A percentile compares a stretch with the other conserved stretches of the same genome.
Conservation (phyloP, 2,329 filamentous ascomycete genomes). For the Xylariaceae sp. region DNA sequence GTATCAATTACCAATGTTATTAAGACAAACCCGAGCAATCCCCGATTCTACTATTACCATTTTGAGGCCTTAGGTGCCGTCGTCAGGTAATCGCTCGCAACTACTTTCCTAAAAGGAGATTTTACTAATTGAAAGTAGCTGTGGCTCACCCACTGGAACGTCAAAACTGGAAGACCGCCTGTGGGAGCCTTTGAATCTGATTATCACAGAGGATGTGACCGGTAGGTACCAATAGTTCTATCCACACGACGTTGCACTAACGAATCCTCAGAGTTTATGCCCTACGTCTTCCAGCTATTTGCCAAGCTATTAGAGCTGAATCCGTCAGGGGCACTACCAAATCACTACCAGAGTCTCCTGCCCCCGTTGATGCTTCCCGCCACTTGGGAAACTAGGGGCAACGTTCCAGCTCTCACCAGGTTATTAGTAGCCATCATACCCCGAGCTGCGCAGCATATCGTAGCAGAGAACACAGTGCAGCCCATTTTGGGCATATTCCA, state of each 20-base stretch:
- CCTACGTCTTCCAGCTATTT: slow-evolving; percentile 94
- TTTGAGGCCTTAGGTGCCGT: slow-evolving; percentile 92
- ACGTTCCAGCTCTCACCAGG: slow-evolving; percentile 83
- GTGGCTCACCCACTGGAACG: slow-evolving; percentile 60
- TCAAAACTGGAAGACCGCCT: slow-evolving; percentile 72
- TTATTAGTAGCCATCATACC: slow-evolving; percentile 80
- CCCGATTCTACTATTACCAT: slow-evolving; percentile 96
- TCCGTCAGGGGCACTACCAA: slow-evolving; percentile 68
- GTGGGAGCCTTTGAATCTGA: slow-evolving; percentile 74
- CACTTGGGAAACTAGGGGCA: slow-evolving; percentile 88
- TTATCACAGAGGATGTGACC: slow-evolving; percentile 76
- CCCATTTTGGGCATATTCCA: slow-evolving; percentile 94
- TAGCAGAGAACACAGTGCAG: slow-evolving; percentile 75
- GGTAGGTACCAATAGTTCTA: slow-evolving; percentile 42
- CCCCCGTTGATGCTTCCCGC: slow-evolving; percentile 71
- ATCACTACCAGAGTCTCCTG: slow-evolving; percentile 75
- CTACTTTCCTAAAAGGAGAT: background rate
- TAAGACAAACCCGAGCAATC: slow-evolving; percentile 92
- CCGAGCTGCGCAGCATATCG: slow-evolving; percentile 65
- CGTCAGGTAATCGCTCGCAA: slow-evolving; percentile 48
- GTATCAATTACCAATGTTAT: slow-evolving; percentile 89
- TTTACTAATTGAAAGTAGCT: slow-evolving; percentile 37
- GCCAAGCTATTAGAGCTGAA: slow-evolving; percentile 85
- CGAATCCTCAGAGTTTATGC: slow-evolving; percentile 68
- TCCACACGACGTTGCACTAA: slow-evolving; percentile 28